phyloP scores from a whole-genome alignment of 148 eudicot genomes.

The Simmondsia chinensis region DNA sequence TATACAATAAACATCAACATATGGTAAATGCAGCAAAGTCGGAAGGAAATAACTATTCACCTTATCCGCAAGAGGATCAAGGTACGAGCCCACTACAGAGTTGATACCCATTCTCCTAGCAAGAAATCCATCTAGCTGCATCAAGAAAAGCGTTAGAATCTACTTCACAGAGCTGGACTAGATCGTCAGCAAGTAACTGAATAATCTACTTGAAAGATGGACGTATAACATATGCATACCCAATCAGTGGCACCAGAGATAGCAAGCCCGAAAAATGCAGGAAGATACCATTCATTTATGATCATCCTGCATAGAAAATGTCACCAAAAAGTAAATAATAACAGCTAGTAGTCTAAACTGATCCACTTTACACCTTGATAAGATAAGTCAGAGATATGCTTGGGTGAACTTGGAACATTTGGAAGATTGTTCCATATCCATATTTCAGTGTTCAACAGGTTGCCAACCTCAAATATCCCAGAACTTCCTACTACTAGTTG shows the following conservation, averaged over 20 bases:
- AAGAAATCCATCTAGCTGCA: constrained; percentile 87
- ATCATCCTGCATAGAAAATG: constrained; percentile 74
- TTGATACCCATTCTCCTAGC: constrained; percentile 94
- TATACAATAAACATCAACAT: too few relatives aligned
- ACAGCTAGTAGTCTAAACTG: too few relatives aligned
- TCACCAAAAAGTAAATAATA: neutral
- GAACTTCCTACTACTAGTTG: too few relatives aligned
- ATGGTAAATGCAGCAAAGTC: too few relatives aligned
- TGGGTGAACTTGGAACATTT: neutral
- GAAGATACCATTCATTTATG: constrained; percentile 78
- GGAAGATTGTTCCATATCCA: too few relatives aligned
- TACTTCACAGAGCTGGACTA: neutral
- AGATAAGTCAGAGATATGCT: too few relatives aligned
- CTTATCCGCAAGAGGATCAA: constrained; percentile 99
- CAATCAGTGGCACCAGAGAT: constrained; percentile 93
- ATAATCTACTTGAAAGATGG: neutral
- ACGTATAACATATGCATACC: constrained; percentile 36
- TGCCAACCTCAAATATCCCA: too few relatives aligned
- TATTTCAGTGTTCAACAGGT: too few relatives aligned
- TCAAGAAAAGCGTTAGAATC: constrained; percentile 11
- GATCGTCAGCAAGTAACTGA: neutral
- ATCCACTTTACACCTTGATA: too few relatives aligned
- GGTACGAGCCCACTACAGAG: constrained; percentile 93
- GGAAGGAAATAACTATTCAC: too few relatives aligned
- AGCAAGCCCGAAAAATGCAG: constrained; percentile 81